phyloP scores from a whole-genome alignment of 371 early-diverging fungal species.

The Polyrhizophydium stewartii region DNA sequence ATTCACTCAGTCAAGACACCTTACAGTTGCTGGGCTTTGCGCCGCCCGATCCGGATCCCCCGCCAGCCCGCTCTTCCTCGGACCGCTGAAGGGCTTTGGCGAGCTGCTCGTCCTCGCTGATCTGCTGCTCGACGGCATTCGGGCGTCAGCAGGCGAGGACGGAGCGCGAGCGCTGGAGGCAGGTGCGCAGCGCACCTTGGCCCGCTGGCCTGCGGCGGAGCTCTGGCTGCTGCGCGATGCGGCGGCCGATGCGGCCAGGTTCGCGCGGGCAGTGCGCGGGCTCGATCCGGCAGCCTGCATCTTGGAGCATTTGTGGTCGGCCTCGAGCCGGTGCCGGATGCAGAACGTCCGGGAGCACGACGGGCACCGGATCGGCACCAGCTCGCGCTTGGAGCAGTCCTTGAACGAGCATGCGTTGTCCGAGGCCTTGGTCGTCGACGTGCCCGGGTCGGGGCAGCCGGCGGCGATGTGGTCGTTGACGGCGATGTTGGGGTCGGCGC shows the following conservation, averaged over 20 bases:
- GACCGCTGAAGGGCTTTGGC: no score
- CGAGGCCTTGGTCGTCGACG: constrained; percentile 6
- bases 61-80: no score
- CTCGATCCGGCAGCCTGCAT: neutral
- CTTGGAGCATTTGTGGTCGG: constrained; percentile 11
- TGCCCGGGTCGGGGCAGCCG: constrained; percentile 13
- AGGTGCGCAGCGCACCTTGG: neutral
- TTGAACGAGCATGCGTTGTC: constrained; percentile 10
- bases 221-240: neutral
- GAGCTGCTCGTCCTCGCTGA: no score
- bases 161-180: neutral
- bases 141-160: no score
- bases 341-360: constrained; percentile 12
- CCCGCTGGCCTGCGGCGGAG: neutral
- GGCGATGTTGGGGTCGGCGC: constrained; percentile 15
- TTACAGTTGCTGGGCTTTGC: no score
- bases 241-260: no score
- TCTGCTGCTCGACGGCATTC: no score
- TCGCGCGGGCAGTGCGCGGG: no score
- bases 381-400: constrained; percentile 14
- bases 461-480: constrained; percentile 17
- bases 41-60: no score
- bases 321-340: constrained; percentile 20
- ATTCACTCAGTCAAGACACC: no score
- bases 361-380: constrained; percentile 18